A percentile compares a stretch with the other conserved stretches of the same genome.
Conservation (phyloP, 306 rosid species). For the Cucurbita pepo region DNA sequence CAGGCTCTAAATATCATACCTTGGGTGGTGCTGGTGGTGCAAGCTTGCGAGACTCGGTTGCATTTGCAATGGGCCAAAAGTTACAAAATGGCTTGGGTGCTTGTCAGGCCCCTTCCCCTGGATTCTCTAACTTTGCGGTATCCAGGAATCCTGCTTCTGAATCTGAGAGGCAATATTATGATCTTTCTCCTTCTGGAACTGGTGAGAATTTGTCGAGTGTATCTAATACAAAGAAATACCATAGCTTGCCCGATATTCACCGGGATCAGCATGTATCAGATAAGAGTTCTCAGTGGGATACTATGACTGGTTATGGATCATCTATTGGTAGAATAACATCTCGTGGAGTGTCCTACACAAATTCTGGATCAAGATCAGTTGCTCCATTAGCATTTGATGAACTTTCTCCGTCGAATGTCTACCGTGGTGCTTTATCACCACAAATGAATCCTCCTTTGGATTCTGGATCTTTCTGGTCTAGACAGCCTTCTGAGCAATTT, state of each 20-base stretch:
- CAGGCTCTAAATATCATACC: conserved; percentile 28
- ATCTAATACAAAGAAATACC: conserved; percentile 67
- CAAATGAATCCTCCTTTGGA: conserved; percentile 41
- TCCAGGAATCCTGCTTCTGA: conserved; percentile 42
- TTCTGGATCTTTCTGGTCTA: conserved; percentile 70
- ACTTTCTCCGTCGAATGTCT: conserved; percentile 47
- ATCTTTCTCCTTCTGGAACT: conserved; percentile 25
- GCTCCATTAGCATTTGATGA: conserved; percentile 63
- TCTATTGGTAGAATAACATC: conserved; percentile 20
- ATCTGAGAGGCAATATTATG: conserved; percentile 43
- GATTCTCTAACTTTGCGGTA: conserved; percentile 29
- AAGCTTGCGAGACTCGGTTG: conserved; percentile 41
- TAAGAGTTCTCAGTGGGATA: conserved; percentile 39
- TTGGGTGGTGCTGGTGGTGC: conserved; percentile 18
- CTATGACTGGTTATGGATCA: conserved; percentile 38
- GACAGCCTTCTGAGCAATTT: conserved; percentile 89
- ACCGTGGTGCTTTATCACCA: conserved; percentile 32
- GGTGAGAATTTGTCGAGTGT: conserved; percentile 29
- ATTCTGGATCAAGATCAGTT: conserved; percentile 33
- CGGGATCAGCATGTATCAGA: conserved; percentile 34
- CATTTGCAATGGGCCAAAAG: conserved; percentile 48
- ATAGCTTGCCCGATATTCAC: conserved; percentile 67
- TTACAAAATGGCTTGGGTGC: conserved; percentile 49
- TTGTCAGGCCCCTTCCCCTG: conserved; percentile 41
- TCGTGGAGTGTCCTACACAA: conserved; percentile 30